Conservation (phyloP, 2,329 filamentous ascomycete genomes). For the Penicillium crustosum region DNA sequence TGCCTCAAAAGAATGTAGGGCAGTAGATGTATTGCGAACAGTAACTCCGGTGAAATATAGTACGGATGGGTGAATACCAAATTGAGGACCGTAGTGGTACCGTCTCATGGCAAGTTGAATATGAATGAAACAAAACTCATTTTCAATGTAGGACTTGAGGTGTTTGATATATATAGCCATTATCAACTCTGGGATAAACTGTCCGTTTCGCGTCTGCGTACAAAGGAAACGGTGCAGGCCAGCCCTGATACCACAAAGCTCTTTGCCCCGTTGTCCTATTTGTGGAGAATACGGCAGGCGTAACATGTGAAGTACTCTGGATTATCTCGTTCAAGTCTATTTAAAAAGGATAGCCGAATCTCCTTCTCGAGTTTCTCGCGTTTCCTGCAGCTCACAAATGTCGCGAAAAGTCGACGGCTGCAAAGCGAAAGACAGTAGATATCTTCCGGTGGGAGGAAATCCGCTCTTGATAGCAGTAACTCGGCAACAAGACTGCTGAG, state of each 20-base stretch:
- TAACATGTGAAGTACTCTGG: constrained; percentile 14
- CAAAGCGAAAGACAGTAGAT: constrained; percentile 10
- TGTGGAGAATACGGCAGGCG: constrained; percentile 11
- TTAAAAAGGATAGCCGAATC: constrained; percentile 5
- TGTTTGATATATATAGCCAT: neutral
- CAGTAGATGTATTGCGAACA: neutral
- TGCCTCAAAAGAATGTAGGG: constrained; percentile 13
- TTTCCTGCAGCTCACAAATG: neutral
- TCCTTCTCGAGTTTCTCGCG: neutral
- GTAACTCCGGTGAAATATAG: constrained; percentile 38
- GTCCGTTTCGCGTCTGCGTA: neutral
- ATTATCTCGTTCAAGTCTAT: constrained; percentile 13
- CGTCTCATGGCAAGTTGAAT: constrained; percentile 15
- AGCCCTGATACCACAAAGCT: neutral
- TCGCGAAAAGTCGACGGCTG: constrained; percentile 4
- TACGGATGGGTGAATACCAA: constrained; percentile 9
- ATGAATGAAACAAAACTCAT: constrained; percentile 8
- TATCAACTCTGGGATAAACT: neutral
- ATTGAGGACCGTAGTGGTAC: constrained; percentile 3
- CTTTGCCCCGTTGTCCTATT: constrained; percentile 2
- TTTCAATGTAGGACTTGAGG: too few species aligned
- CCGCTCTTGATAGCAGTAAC: constrained; percentile 5
- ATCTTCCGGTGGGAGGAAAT: neutral
- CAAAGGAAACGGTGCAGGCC: neutral
- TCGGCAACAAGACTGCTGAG: neutral